Conservation (phyloP, 495 filamentous ascomycete genomes). For the Penicillium taxi region DNA sequence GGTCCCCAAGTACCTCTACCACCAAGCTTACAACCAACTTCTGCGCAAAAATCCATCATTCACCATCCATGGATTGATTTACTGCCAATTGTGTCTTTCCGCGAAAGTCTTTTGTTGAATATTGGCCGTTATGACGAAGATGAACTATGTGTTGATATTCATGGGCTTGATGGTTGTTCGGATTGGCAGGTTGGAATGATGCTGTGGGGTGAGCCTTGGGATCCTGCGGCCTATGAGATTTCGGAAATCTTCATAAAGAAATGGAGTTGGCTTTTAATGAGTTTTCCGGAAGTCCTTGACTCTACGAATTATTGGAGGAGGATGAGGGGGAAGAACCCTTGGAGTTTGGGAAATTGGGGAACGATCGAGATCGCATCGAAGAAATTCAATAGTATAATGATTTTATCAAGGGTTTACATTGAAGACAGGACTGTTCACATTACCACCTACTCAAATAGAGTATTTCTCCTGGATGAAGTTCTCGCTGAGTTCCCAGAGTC, state of each 20-base stretch:
- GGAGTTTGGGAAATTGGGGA: slow-evolving; percentile 2
- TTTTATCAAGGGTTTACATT: neutral
- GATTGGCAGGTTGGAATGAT: slow-evolving; percentile 11
- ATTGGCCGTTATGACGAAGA: slow-evolving; percentile 12
- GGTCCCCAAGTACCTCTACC: slow-evolving; percentile 11
- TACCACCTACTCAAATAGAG: too few species aligned
- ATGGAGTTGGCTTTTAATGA: slow-evolving; percentile 13
- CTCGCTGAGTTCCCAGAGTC: slow-evolving; percentile 15
- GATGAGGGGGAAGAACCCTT: slow-evolving; percentile 13
- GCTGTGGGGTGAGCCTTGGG: slow-evolving; percentile 21
- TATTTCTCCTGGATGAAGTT: slow-evolving; percentile 7
- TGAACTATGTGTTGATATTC: slow-evolving; percentile 16
- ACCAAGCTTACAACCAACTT: slow-evolving; percentile 14
- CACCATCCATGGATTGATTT: slow-evolving; percentile 25
- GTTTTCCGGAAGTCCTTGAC: slow-evolving; percentile 14
- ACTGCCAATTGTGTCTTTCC: slow-evolving; percentile 13
- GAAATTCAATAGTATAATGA: neutral
- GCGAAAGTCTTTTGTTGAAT: slow-evolving; percentile 7
- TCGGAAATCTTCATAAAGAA: slow-evolving; percentile 12
- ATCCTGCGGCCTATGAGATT: slow-evolving; percentile 18
- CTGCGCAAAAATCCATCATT: slow-evolving; percentile 12
- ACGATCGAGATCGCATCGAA: too few species aligned
- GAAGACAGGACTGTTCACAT: neutral
- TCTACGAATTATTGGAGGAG: slow-evolving; percentile 20
- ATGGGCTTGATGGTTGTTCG: slow-evolving; percentile 2